A percentile compares a stretch with the other conserved stretches of the same genome.
Conservation (phyloP, 768 basidiomycete genomes). For the Gymnopilus dilepis region DNA sequence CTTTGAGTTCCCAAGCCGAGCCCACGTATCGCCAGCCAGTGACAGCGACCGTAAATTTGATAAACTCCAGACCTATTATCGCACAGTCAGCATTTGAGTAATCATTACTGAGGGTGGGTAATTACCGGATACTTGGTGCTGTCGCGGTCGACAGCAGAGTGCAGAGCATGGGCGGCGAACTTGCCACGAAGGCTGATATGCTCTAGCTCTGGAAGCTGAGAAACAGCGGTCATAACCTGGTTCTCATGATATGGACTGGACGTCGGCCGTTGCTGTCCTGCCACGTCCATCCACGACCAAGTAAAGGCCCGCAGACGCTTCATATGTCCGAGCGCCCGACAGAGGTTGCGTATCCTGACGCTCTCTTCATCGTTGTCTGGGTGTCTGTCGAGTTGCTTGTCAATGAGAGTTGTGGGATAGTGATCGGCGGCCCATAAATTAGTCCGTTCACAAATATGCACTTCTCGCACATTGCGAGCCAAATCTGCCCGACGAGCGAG, state of each 20-base stretch:
- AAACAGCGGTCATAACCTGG: constrained; percentile 39
- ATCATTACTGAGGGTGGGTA: background rate
- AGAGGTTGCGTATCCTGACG: constrained; percentile 42
- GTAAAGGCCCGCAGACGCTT: constrained; percentile 44
- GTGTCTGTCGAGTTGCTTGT: constrained; percentile 27
- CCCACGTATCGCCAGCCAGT: constrained; percentile 36
- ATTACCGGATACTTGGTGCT: constrained; percentile 45
- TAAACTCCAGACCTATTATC: constrained; percentile 36
- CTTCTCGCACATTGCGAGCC: constrained; percentile 50
- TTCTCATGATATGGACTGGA: constrained; percentile 44
- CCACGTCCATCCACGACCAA: constrained; percentile 43
- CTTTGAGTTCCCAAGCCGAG: constrained; percentile 33
- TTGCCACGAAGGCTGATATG: constrained; percentile 43
- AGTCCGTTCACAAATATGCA: constrained; percentile 47
- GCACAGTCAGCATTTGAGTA: constrained; percentile 1
- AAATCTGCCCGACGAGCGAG: constrained; percentile 55
- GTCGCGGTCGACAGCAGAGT: constrained; percentile 32
- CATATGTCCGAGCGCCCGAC: constrained; percentile 48
- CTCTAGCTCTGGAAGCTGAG: constrained; percentile 33
- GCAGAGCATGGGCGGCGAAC: constrained; percentile 44
- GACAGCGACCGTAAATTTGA: constrained; percentile 35
- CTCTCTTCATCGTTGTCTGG: constrained; percentile 36
- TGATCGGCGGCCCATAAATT: constrained; percentile 45
- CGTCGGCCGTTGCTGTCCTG: constrained; percentile 33
- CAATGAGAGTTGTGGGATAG: constrained; percentile 46